Base-by-base conservation (phyloP, 495 filamentous ascomycete species). In the Penicillium cinerascens region DNA sequence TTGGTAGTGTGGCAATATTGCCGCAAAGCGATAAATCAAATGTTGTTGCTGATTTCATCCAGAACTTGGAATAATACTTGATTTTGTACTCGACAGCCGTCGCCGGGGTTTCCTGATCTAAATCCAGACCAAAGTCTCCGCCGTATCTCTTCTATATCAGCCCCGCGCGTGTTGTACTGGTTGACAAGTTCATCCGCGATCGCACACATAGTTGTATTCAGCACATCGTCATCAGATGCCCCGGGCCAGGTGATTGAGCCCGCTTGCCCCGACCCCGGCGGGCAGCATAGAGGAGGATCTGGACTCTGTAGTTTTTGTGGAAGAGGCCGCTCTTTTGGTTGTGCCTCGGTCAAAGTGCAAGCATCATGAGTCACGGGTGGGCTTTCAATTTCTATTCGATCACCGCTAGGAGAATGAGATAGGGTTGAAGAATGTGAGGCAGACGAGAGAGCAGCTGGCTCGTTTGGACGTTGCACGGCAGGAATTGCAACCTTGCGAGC, bases 31-130 rank as follows among this genome's bases (percentile, higher is more conserved):
- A 4, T 33, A 10, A 35, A 61, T 68, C 47, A 72, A 7, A 63
- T 48, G 20, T 64, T 49, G 42, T 63, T 59, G 56, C 72, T 77
- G 25, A 74, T 73, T 43, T 77, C 73, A 57, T 75, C 72, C 54
- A 77, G 40, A 36, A 77, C 68, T 52, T 74, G 66, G 38, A 77
- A 75, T 16, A 77, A 45, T 13, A 75, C 42, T 20, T 72, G 65
- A 44, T 75, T 77, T 39, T 71, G 66, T 8, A 77, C 73, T 46
- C 73, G 65, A 55, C 72, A 77, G 23, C 68, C 72, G 54, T 70
- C 67, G 9, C 69, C 69, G 23, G 59, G 35, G 8, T 50, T 40
- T 25, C 68, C 62, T 25, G 60, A 61, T 25, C 59, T 59, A 52
- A 75, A 75, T 0, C 73, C 72, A 23, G 67, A 50, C 55, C 68